Conservation (phyloP, 73 alveolate species). For the Paramecium primaurelia region DNA sequence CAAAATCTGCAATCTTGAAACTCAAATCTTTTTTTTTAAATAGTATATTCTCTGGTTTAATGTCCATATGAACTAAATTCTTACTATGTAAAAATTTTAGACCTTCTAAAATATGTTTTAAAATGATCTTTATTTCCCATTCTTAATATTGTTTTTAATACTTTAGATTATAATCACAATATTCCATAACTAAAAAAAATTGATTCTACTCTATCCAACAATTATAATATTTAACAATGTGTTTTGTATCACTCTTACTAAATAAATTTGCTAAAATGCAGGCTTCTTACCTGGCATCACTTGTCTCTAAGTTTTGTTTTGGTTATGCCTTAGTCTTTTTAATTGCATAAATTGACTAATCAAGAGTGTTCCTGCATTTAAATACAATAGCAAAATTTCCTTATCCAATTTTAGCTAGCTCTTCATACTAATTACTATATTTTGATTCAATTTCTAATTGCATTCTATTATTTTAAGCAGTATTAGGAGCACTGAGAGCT, state of each 20-base stretch:
- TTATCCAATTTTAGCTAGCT: not conserved
- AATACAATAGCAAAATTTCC: slow-evolving; percentile 7
- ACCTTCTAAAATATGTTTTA: not conserved
- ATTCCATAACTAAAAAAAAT: not conserved
- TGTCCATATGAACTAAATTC: not conserved
- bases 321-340: not conserved
- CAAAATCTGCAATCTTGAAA: slow-evolving; percentile 27
- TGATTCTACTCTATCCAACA: not conserved
- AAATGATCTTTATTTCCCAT: not conserved
- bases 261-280: not conserved
- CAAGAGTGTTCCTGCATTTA: not conserved
- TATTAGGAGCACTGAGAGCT: not conserved
- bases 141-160: not conserved
- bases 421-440: not conserved
- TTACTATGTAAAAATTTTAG: not conserved
- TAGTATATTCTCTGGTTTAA: slow-evolving; percentile 31
- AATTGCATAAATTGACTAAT: not conserved
- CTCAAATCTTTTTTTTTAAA: not conserved
- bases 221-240: not conserved
- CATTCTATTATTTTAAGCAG: not conserved
- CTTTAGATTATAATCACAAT: slow-evolving; percentile 4
- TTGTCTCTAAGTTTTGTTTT: not conserved
- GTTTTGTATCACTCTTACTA: not conserved
- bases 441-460: not conserved
- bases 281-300: slow-evolving; percentile 20